Conservation (phyloP, 108 stramenopile species). For the Skeletonema marinoi region DNA sequence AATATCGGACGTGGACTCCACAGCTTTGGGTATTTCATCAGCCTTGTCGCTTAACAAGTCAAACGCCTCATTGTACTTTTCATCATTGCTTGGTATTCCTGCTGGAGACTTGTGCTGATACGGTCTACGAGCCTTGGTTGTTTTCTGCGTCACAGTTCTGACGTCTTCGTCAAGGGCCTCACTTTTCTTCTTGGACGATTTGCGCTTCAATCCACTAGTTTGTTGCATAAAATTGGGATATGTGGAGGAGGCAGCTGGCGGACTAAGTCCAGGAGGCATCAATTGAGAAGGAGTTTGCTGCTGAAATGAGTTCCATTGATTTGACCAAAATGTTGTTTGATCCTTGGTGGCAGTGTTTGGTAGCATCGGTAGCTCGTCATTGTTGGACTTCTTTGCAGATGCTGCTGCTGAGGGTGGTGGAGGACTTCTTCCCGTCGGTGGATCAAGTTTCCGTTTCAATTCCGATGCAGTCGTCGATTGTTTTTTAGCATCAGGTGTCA, state of each 20-base stretch:
- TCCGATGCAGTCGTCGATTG: not conserved
- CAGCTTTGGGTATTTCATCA: conserved; percentile 9
- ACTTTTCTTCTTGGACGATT: not conserved
- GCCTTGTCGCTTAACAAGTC: conserved; percentile 20
- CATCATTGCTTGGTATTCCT: conserved; percentile 28
- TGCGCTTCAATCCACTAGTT: not conserved
- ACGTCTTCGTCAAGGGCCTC: not conserved
- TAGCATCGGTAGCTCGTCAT: not conserved
- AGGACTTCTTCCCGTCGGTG: not conserved
- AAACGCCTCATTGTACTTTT: conserved; percentile 31
- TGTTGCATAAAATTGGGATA: not conserved
- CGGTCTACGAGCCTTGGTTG: conserved; percentile 12
- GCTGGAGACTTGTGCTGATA: conserved; percentile 35
- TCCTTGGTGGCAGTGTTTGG: not conserved
- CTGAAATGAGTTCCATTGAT: not conserved
- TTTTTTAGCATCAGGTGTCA: not conserved
- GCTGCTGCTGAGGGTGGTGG: not conserved
- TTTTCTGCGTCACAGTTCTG: not conserved
- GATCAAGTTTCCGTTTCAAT: conserved; percentile 1
- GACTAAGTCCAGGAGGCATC: not conserved
- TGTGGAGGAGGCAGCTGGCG: not conserved
- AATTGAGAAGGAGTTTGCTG: not conserved
- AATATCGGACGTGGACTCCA: conserved; percentile 23
- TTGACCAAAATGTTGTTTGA: not conserved
- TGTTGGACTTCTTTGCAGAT: not conserved